These are phyloP conservation scores for Penicillium paxilli DNA, from an alignment of 495 filamentous ascomycete species.

Conservation along the genomic window DNA sequence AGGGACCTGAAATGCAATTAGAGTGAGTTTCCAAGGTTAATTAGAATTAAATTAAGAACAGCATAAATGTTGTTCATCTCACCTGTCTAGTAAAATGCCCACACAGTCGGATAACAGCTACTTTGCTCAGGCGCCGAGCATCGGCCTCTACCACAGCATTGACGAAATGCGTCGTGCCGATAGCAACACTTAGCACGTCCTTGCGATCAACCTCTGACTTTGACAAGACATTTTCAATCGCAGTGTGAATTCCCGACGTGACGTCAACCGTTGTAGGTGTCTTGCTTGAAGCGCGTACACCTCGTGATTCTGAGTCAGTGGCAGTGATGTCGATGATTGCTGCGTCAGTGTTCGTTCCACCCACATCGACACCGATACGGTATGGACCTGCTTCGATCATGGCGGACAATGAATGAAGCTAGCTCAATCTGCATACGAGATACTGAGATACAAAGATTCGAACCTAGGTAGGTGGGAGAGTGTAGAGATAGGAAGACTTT, in stretches of 20 bases:
- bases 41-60: background rate
- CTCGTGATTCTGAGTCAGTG: slow-evolving; percentile 34
- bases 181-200: slow-evolving; percentile 55
- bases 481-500: too few relatives aligned
- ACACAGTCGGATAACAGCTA: slow-evolving; percentile 56
- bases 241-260: slow-evolving; percentile 52
- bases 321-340: slow-evolving; percentile 54
- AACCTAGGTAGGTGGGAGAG: too few relatives aligned
- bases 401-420: too few relatives aligned
- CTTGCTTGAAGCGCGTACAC: slow-evolving; percentile 55
- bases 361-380: slow-evolving; percentile 26
- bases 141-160: slow-evolving; percentile 63
- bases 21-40: background rate
- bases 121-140: slow-evolving; percentile 46
- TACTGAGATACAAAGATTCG: background rate
- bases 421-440: too few relatives aligned
- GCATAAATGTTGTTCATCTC: too few relatives aligned
- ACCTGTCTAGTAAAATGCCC: slow-evolving; percentile 48
- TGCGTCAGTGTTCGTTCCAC: slow-evolving; percentile 62
- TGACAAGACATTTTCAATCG: slow-evolving; percentile 47
- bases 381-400: slow-evolving; percentile 4
- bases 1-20: slow-evolving; percentile 34
- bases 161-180: slow-evolving; percentile 65
- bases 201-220: slow-evolving; percentile 35
- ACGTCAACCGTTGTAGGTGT: slow-evolving; percentile 59